Evolutionary conservation across 129 eudicot species (phyloP).

Genomic region (Deinandra increscens): DNA sequence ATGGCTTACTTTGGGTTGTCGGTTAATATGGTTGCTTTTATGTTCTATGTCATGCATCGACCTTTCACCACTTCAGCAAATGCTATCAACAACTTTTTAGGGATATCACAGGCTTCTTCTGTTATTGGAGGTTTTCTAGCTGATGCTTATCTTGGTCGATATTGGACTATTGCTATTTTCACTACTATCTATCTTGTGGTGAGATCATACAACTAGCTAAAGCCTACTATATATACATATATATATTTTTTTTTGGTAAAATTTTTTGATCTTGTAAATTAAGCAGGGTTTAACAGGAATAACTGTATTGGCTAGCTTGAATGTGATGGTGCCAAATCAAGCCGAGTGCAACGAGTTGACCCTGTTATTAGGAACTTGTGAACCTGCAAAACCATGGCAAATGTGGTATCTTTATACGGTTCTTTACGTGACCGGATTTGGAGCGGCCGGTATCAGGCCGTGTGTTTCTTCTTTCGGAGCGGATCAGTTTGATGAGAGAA

Average conservation of each 20-base stretch:
- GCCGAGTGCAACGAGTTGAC: slow-evolving; percentile 69
- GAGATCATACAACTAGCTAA: too few relatives aligned
- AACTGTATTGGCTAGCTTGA: slow-evolving; percentile 66
- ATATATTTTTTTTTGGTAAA: too few relatives aligned
- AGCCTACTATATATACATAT: too few relatives aligned
- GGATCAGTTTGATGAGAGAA: slow-evolving; percentile 87
- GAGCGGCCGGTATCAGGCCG: slow-evolving; percentile 97
- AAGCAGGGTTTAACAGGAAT: slow-evolving; percentile 97
- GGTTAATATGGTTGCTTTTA: slow-evolving; percentile 89
- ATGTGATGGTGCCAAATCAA: slow-evolving; percentile 63
- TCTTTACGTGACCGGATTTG: slow-evolving; percentile 77
- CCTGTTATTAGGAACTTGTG: slow-evolving; percentile 68
- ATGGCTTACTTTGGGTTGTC: slow-evolving; percentile 95
- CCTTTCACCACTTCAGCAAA: slow-evolving; percentile 92
- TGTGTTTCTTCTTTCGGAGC: slow-evolving; percentile 95
- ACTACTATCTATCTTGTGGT: slow-evolving; percentile 89
- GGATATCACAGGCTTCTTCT: slow-evolving; percentile 90
- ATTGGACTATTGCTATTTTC: slow-evolving; percentile 94
- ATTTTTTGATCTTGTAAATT: not conserved
- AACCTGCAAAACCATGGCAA: slow-evolving; percentile 85
- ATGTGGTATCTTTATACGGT: slow-evolving; percentile 65
- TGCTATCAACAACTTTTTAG: slow-evolving; percentile 82
- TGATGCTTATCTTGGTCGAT: slow-evolving; percentile 94
- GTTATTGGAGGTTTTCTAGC: slow-evolving; percentile 87
- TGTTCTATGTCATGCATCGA: slow-evolving; percentile 92